Evolutionary conservation across 83 land plant genomes (phyloP), one percentile per base, ranked within the genome.

Genomic region (Picea abies): DNA sequence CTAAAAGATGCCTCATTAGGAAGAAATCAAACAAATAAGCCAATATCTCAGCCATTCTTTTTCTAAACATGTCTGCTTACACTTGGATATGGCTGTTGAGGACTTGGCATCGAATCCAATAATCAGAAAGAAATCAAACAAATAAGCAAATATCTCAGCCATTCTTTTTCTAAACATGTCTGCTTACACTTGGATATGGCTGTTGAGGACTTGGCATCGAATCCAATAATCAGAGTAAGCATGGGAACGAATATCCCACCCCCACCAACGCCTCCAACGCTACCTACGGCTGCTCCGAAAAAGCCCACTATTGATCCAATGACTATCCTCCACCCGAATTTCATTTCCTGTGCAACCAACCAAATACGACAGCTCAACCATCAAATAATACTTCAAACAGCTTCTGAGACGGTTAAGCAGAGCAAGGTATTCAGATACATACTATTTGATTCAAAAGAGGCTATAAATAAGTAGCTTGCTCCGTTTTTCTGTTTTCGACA

Each of bases 221-320:
- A 90, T 10, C 89, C 89, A 70, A 86, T 66, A 68, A 90, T 81
- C 58, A 90, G 47, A 44, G 80, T 84, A 83, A 90, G 91, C 83
- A 84, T 83, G 3, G 91, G 91, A 15, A 90, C 91, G 60, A 90
- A 90, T 32, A 90, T 90, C 15, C 87, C 91, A 9, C 91, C 91
- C 17, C 91, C 91, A 25, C 91, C 91, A 61, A 90, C 91, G 0
- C 91, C 91, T 60, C 91, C 91, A 17, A 87, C 90, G 68, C 91
- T 90, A 15, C 91, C 89, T 22, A 90, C 15, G 25, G 89, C 88
- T 8, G 90, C 91, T 5, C 90, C 91, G 26, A 87, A 47, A 75
- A 90, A 82, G 4, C 87, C 91, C 63, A 84, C 56, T 11, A 83
- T 63, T 3, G 85, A 44, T 0, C 87, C 91, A 0, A 80, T 62